Conservation (phyloP, 768 basidiomycete species). For the Russula virescens region DNA sequence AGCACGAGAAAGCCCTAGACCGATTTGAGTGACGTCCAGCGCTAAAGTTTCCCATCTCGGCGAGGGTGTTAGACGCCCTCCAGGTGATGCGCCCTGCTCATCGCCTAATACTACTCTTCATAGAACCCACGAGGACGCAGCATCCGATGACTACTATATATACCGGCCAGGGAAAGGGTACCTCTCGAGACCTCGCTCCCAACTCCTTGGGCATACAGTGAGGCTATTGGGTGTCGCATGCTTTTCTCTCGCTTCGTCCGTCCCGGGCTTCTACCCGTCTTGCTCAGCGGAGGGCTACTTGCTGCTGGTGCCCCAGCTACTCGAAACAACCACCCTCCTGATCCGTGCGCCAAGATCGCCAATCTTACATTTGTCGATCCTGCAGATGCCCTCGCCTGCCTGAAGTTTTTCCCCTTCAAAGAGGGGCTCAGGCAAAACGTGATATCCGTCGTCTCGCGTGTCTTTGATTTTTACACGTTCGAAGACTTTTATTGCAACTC, state of each 20-base stretch:
- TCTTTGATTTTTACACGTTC: constrained; percentile 39
- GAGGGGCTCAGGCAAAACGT: constrained; percentile 37
- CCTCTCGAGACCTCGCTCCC: too few species aligned
- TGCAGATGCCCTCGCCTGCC: constrained; percentile 45
- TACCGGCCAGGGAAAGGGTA: too few species aligned
- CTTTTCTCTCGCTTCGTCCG: not conserved
- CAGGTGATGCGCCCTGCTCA: too few species aligned
- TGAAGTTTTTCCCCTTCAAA: constrained; percentile 35
- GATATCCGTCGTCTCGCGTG: constrained; percentile 31
- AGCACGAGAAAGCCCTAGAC: too few species aligned
- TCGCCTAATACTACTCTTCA: too few species aligned
- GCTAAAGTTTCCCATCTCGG: too few species aligned
- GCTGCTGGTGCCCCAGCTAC: not conserved
- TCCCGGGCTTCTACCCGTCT: not conserved
- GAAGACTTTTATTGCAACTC: constrained; percentile 36
- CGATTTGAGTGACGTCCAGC: too few species aligned
- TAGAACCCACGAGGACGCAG: too few species aligned
- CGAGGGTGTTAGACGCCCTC: too few species aligned
- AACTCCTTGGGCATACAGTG: too few species aligned
- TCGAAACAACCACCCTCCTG: constrained; percentile 11
- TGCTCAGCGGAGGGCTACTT: not conserved
- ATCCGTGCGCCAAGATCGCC: constrained; percentile 34
- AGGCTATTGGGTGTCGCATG: not conserved
- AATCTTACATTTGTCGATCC: constrained; percentile 43
- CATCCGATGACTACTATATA: too few species aligned